Evolutionary conservation across 176 grass and related monocot genomes (phyloP).

Genomic region (Olyra latifolia): DNA sequence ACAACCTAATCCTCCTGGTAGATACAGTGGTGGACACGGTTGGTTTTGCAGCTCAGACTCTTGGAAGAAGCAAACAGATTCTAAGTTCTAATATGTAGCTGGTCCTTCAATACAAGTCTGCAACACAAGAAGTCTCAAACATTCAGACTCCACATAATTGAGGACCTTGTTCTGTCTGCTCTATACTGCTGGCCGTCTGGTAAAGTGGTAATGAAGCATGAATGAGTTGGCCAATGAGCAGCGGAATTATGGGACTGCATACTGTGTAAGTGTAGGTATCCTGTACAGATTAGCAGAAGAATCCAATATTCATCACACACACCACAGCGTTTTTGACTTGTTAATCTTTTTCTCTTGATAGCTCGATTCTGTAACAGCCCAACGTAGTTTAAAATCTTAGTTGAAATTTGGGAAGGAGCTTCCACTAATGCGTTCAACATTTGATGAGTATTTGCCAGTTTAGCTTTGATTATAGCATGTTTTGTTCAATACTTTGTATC

Average conservation of each 20-base stretch:
- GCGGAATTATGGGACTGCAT: slow-evolving; percentile 11
- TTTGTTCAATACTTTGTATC: not conserved
- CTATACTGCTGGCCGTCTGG: not conserved
- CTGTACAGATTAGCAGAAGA: slow-evolving; percentile 40
- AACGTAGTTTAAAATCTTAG: slow-evolving; percentile 8
- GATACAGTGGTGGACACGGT: slow-evolving; percentile 22
- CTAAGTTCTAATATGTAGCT: not conserved
- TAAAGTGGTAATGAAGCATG: not conserved
- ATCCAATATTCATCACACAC: slow-evolving; percentile 22
- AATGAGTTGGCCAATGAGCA: slow-evolving; percentile 12
- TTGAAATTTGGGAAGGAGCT: not conserved
- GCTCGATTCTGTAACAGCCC: slow-evolving; percentile 26
- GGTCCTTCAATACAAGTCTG: not conserved
- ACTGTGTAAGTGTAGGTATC: slow-evolving; percentile 35
- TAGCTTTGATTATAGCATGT: not conserved
- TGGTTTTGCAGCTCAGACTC: slow-evolving; percentile 16
- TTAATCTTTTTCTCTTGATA: not conserved
- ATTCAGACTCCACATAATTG: not conserved
- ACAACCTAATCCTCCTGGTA: slow-evolving; percentile 2
- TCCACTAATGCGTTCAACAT: not conserved
- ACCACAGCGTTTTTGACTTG: slow-evolving; percentile 24
- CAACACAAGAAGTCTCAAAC: not conserved
- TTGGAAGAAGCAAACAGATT: slow-evolving; percentile 8
- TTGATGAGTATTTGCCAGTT: not conserved
- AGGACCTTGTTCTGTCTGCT: not conserved